Evolutionary conservation across 495 filamentous ascomycete species (phyloP), one percentile per base, ranked within the genome.

Genomic region (Cetradonia linearis): DNA sequence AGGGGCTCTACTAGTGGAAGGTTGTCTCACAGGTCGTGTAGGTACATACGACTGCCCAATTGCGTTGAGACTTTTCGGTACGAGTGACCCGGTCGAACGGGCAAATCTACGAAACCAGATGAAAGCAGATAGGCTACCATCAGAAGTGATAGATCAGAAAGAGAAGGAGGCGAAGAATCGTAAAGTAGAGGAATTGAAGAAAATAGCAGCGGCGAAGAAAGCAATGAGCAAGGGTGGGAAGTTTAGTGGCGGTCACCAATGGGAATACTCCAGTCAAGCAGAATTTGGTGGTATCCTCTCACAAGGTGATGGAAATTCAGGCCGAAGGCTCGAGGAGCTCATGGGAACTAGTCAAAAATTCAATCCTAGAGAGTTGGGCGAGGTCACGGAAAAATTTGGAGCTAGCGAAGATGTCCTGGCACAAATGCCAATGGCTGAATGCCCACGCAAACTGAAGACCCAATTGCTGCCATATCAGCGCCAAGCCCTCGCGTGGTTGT

Each of bases 401-500:
- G 70, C 77, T 62, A 77, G 77, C 49, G 89, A 95, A 68, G 78
- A 85, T 7, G 77, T 82, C 9, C 72, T 96, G 40, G 79, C 79
- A 1, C 79, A 82, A 40, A 83, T 95, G 82, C 88, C 89, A 14
- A 81, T 81, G 76, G 87, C 84, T 2, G 67, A 79, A 3, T 85
- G 85, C 61, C 91, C 91, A 0, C 66, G 73, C 10, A 72, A 70
- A 16, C 72, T 96, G 36, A 66, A 75, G 20, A 87, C 89, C 0
- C 69, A 79, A 46, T 70, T 96, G 31, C 77, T 95, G 46, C 86
- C 87, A 6, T 93, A 92, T 67, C 91, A 96, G 65, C 83, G 87
- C 62, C 75, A 90, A 71, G 91, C 89, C 9, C 77, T 96, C 31
- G 83, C 82, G 46, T 96, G 91, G 91, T 79, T 96, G 76, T 77